Evolutionary conservation across 192 early-diverging fungal species (phyloP), one percentile per base, ranked within the genome.

Genomic region (Backusella sp.): DNA sequence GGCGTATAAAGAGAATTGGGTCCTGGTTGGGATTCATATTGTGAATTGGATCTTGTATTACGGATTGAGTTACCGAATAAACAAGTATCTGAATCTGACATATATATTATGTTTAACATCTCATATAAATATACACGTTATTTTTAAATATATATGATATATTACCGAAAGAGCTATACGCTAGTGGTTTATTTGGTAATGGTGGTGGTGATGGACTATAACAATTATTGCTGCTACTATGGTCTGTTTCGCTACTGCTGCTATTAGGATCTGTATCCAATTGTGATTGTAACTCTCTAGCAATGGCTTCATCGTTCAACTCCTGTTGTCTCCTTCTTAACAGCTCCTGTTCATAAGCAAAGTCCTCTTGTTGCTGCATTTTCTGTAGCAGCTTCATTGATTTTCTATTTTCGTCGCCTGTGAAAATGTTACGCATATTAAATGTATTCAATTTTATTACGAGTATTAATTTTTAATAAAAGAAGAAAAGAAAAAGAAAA

Each of bases 301-400:
- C 69, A 21, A 70, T 41, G 1, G 69, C 69, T 14, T 28, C 41
- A 70, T 70, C 69, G 6, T 44, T 42, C 30, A 44, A 15, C 39
- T 70, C 69, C 39, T 70, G 69, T 17, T n/a, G 12, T 14, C 69
- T 36, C 42, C 23, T 70, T 46, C 41, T 70, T 70, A 44, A 14
- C 28, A 70, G 14, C 39, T 70, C 21, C 15, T 42, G 23, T 49
- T 70, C 69, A 21, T 46, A 41, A 15, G 26, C 35, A 28, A 14
- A 26, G 23, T 70, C 69, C 23, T 70, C 69, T 30, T 44, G 41
- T 41, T 41, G n/a, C n/a, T 70, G 69, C 11, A 70, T 12, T 49
- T 26, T 26, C 9, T 70, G 41, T 46, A 23, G 9, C 12, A 70
- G 69, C 12, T 5, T 23, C 1, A 70, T 15, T 8, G 69, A 70